phyloP scores from a whole-genome alignment of 75 land plant genomes.

The Pinus tabuliformis region DNA sequence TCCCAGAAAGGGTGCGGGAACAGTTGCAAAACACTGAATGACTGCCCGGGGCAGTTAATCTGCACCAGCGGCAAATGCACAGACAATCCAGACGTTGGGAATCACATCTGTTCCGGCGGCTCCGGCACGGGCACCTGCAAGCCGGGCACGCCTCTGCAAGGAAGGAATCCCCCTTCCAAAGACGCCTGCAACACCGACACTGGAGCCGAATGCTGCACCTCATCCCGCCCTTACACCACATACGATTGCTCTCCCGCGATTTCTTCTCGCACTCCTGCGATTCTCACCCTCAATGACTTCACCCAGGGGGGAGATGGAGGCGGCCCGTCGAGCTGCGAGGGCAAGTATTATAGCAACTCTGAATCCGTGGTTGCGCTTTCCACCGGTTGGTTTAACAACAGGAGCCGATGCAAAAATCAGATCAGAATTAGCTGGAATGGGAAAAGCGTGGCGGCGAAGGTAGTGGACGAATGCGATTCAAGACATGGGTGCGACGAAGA shows the following conservation, averaged over 20 bases:
- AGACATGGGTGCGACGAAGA: conserved; percentile 44
- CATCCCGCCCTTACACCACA: conserved; percentile 1
- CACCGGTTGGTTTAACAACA: conserved; percentile 52
- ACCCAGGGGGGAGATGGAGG: conserved; percentile 29
- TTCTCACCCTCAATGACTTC: conserved; percentile 36
- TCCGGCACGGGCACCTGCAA: neutral
- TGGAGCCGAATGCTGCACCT: neutral
- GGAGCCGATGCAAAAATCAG: conserved; percentile 25
- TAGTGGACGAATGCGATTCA: conserved; percentile 71
- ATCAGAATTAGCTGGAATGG: conserved; percentile 44
- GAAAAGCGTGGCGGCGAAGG: conserved; percentile 29
- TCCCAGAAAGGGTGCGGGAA: no score
- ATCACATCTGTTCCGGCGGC: conserved; percentile 22
- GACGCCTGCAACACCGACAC: neutral
- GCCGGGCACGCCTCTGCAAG: neutral
- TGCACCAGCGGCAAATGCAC: conserved; percentile 33
- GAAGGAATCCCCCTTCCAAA: neutral
- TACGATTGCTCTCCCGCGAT: conserved; percentile 28
- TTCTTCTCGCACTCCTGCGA: conserved; percentile 15
- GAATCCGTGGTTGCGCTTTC: conserved; percentile 55
- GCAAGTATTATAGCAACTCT: conserved; percentile 32
- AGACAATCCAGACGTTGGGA: conserved; percentile 37
- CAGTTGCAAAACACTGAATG: conserved; percentile 16
- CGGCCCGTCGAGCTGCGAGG: conserved; percentile 35
- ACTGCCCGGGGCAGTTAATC: conserved; percentile 25